Conservation (phyloP, 805 yeast genomes). For the Spathaspora gorwiae region DNA sequence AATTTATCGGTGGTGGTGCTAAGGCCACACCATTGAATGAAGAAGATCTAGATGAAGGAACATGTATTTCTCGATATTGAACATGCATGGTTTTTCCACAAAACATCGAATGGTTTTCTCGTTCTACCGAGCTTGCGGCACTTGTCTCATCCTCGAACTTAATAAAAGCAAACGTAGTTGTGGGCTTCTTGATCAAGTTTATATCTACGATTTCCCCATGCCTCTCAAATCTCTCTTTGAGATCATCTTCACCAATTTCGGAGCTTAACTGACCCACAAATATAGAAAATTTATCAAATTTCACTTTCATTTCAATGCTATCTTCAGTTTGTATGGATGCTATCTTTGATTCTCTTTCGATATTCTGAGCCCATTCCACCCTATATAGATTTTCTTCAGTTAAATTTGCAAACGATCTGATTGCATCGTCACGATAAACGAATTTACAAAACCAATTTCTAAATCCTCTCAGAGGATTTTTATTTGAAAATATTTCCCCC, state of each 20-base stretch:
- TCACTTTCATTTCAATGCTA: constrained; percentile 2
- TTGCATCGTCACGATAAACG: constrained; percentile 82
- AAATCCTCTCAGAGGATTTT: constrained; percentile 15
- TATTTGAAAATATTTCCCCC: constrained; percentile 19
- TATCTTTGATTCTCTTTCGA: constrained; percentile 37
- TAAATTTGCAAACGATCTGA: constrained; percentile 71
- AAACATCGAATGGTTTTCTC: constrained; percentile 77
- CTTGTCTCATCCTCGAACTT: constrained; percentile 59
- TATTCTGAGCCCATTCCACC: constrained; percentile 85
- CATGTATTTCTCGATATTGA: constrained; percentile 63
- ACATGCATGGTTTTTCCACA: constrained; percentile 76
- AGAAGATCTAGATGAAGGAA: constrained; percentile 1
- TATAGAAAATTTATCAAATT: constrained; percentile 64
- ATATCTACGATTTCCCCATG: constrained; percentile 66
- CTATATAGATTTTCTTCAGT: constrained; percentile 48
- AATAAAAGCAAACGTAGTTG: constrained; percentile 67
- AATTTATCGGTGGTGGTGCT: constrained; percentile 81
- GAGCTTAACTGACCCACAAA: constrained; percentile 72
- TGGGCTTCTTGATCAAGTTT: constrained; percentile 47
- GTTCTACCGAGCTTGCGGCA: constrained; percentile 83
- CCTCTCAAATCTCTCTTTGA: constrained; percentile 53
- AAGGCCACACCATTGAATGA: constrained; percentile 35
- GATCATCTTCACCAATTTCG: constrained; percentile 49
- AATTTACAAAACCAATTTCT: constrained; percentile 72
- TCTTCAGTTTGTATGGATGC: constrained; percentile 5